Percentiles rank a stretch among this genome's conserved stretches.
Conservation (phyloP, 108 stramenopile species). For the Epithemia pelagica region DNA sequence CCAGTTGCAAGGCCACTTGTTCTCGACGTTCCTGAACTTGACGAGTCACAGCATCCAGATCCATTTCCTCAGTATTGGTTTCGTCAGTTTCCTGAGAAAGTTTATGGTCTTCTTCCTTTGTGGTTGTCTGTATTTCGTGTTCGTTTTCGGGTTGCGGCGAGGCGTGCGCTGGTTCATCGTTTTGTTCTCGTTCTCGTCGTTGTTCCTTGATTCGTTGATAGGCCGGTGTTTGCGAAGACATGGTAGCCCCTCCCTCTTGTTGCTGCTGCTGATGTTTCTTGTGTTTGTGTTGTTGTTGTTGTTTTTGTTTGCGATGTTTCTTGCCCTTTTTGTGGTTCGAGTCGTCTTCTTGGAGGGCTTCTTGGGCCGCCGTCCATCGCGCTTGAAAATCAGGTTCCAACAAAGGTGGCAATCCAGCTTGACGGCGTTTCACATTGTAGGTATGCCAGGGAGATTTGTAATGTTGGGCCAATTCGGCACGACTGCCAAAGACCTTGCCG, state of each 20-base stretch:
- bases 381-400: conserved; percentile 62
- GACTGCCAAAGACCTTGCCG: conserved; percentile 63
- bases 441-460: conserved; percentile 96
- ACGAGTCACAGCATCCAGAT: conserved; percentile 4
- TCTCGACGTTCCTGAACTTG: conserved; percentile 39
- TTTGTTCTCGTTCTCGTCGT: conserved; percentile 6
- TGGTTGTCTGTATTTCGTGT: background rate
- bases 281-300: conserved; percentile 5
- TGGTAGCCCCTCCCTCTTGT: conserved; percentile 10
- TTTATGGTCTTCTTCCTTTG: conserved; percentile 13
- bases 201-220: conserved; percentile 28
- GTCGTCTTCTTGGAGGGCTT: conserved; percentile 46
- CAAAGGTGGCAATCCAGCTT: conserved; percentile 69
- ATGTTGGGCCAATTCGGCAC: conserved; percentile 67
- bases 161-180: background rate
- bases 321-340: conserved; percentile 54
- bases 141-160: background rate
- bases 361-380: conserved; percentile 73
- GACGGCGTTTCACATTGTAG: conserved; percentile 94
- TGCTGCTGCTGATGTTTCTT: conserved; percentile 9
- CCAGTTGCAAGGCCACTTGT: conserved; percentile 71
- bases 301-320: conserved; percentile 4
- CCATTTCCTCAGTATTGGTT: conserved; percentile 6
- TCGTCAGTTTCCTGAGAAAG: conserved; percentile 7
- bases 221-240: conserved; percentile 21